Conservation (phyloP, 192 early-diverging fungal species). For the Coemansia sp. region DNA sequence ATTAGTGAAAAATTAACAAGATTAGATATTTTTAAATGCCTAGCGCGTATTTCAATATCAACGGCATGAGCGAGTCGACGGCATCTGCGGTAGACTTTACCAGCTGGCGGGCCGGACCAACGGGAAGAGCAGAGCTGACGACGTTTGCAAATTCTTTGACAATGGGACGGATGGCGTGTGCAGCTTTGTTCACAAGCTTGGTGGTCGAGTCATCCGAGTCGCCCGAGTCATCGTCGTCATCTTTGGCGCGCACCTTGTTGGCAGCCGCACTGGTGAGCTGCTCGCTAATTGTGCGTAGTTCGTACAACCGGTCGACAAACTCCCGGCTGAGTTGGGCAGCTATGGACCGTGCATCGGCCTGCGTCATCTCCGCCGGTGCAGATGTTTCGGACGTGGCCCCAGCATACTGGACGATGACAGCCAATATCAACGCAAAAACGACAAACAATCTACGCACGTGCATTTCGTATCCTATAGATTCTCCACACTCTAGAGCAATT, state of each 20-base stretch:
- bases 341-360: constrained; percentile 17
- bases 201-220: constrained; percentile 34
- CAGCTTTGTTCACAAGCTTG: constrained; percentile 34
- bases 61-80: constrained; percentile 38
- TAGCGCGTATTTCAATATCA: constrained; percentile 48
- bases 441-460: not conserved
- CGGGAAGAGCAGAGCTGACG: constrained; percentile 25
- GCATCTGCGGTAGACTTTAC: constrained; percentile 41
- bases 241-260: constrained; percentile 21
- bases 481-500: not conserved
- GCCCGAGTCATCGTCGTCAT: constrained; percentile 21
- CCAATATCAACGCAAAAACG: not conserved
- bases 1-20: constrained; percentile 5
- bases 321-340: constrained; percentile 24
- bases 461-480: not conserved
- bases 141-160: constrained; percentile 37
- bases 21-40: constrained; percentile 21
- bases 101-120: constrained; percentile 36
- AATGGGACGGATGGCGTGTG: constrained; percentile 25
- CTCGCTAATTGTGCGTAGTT: constrained; percentile 20
- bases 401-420: not conserved
- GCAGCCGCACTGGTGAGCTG: not conserved
- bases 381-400: not conserved
- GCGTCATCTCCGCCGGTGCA: constrained; percentile 12
- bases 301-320: constrained; percentile 33